Evolutionary conservation across 179 eudicot species (phyloP).

Genomic region (Beta macrorhiza): DNA sequence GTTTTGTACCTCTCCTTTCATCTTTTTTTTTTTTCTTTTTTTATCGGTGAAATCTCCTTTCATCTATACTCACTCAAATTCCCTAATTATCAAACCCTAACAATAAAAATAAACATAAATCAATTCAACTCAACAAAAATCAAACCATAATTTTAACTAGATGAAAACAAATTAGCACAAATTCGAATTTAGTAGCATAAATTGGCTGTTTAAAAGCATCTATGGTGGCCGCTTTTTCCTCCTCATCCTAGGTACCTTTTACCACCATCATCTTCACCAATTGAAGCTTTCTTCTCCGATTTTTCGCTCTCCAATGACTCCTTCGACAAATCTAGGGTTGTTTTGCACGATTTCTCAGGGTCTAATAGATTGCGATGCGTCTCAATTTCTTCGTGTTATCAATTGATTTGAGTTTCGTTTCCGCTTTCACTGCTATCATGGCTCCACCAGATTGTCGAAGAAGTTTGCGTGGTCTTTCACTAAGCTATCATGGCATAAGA

Average conservation of each 20-base stretch:
- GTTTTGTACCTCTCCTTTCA: conserved; percentile 50
- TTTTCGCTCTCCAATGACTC: conserved; percentile 29
- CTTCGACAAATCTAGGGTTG: conserved; percentile 56
- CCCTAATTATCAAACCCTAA: conserved; percentile 26
- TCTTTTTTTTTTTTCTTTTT: no score
- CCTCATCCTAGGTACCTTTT: background rate
- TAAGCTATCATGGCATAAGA: background rate
- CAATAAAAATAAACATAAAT: background rate
- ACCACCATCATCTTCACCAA: background rate
- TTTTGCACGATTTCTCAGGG: conserved; percentile 54
- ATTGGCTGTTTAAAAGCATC: no score
- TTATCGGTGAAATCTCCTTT: no score
- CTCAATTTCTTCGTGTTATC: conserved; percentile 61
- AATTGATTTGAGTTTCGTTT: conserved; percentile 51
- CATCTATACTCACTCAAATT: conserved; percentile 19
- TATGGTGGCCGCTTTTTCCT: background rate
- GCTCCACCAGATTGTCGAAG: conserved; percentile 65
- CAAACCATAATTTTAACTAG: background rate
- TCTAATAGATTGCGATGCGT: conserved; percentile 50
- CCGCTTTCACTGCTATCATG: conserved; percentile 53
- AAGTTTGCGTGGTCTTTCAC: conserved; percentile 47
- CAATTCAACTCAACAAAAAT: background rate
- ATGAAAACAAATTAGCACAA: background rate
- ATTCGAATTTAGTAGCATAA: background rate
- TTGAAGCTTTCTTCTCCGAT: background rate